Percentiles rank a stretch among this genome's conserved stretches.
Conservation (phyloP, 495 filamentous ascomycete species). For the Daldinia caldariorum region DNA sequence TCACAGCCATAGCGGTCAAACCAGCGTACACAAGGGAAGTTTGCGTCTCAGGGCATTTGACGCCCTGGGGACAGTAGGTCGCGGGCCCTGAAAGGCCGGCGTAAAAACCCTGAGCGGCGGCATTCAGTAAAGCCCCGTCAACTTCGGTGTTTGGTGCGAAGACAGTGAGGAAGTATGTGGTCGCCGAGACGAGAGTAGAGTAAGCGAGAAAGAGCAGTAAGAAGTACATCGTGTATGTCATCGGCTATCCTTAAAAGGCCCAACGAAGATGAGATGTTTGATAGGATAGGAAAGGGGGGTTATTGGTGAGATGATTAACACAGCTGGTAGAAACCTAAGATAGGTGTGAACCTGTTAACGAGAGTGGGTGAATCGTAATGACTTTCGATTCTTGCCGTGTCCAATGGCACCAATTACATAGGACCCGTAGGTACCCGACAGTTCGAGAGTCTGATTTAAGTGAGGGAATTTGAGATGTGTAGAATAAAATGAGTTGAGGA, state of each 20-base stretch:
- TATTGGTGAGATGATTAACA: background rate
- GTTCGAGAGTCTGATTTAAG: background rate
- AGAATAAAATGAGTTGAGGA: background rate
- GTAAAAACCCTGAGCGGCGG: conserved; percentile 38
- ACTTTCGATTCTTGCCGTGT: background rate
- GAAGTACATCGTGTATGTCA: conserved; percentile 20
- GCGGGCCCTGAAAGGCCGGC: conserved; percentile 30
- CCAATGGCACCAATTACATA: background rate
- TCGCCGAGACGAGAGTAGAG: conserved; percentile 33
- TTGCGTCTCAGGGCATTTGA: conserved; percentile 30
- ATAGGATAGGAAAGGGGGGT: background rate
- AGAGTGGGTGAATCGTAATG: background rate
- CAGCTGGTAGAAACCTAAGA: too few species aligned
- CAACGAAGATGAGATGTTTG: background rate
- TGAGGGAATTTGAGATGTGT: background rate
- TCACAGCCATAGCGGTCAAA: conserved; percentile 41
- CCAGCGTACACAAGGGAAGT: conserved; percentile 36
- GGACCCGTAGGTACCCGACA: too few species aligned
- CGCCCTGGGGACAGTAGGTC: conserved; percentile 35
- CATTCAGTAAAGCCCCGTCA: conserved; percentile 35
- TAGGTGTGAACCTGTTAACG: background rate
- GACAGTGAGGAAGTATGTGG: conserved; percentile 35
- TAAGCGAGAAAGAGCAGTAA: conserved; percentile 11
- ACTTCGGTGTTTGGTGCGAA: conserved; percentile 36
- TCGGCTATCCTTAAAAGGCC: background rate